These are phyloP conservation scores for Penicillium arizonense DNA, from an alignment of 495 filamentous ascomycete species.

Conservation along the genomic window DNA sequence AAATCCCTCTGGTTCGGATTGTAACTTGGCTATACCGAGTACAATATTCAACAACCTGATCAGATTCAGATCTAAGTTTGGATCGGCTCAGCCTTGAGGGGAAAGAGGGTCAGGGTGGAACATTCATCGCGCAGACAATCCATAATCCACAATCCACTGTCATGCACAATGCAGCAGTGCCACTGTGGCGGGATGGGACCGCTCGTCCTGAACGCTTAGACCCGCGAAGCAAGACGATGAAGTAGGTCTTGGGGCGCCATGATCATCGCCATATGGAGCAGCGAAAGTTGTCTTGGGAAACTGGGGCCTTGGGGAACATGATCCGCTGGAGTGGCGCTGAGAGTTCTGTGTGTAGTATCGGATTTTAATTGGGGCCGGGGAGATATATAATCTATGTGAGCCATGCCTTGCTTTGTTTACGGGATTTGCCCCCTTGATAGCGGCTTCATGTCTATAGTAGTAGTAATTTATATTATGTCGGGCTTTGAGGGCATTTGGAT, in stretches of 20 bases:
- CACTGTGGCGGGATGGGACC: constrained; percentile 15
- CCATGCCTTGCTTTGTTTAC: constrained; percentile 1
- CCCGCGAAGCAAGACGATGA: neutral
- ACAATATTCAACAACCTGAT: no score
- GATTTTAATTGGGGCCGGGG: neutral
- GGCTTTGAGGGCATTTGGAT: neutral
- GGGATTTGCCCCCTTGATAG: neutral
- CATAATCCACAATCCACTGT: neutral
- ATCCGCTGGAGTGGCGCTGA: neutral
- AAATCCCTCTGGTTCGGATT: no score
- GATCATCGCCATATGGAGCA: neutral
- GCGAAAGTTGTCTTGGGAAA: neutral
- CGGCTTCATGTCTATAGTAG: neutral
- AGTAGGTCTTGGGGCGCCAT: neutral
- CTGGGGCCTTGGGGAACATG: neutral
- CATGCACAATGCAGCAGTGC: constrained; percentile 4
- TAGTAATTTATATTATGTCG: neutral
- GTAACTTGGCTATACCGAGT: no score
- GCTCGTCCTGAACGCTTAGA: constrained; percentile 5
- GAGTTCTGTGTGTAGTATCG: neutral
- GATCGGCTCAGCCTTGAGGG: constrained; percentile 7
- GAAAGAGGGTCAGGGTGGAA: neutral
- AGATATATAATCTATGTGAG: neutral
- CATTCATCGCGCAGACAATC: neutral
- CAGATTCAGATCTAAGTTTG: neutral